phyloP scores from a whole-genome alignment of 2,329 filamentous ascomycete genomes.

The Zasmidium cellare region DNA sequence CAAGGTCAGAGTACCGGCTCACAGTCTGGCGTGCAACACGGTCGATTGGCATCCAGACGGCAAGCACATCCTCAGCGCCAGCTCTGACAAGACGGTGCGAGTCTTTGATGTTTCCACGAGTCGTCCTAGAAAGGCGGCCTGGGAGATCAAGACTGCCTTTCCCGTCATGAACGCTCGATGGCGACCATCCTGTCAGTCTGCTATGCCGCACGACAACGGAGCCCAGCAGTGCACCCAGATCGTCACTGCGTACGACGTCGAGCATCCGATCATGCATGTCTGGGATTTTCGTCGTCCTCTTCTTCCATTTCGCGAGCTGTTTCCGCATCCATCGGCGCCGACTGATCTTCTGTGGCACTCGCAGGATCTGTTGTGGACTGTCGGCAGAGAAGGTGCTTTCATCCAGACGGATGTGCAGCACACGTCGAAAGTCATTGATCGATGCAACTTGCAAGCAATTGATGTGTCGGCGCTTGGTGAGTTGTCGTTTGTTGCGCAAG shows the following conservation, averaged over 20 bases:
- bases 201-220: constrained; percentile 52
- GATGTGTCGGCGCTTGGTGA: constrained; percentile 60
- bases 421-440: constrained; percentile 59
- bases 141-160: constrained; percentile 61
- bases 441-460: constrained; percentile 57
- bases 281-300: constrained; percentile 65
- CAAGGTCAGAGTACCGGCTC: constrained; percentile 61
- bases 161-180: constrained; percentile 63
- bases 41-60: constrained; percentile 70
- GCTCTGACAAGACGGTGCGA: constrained; percentile 62
- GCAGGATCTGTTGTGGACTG: constrained; percentile 65
- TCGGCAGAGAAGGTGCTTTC: constrained; percentile 61
- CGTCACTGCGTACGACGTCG: constrained; percentile 62
- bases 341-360: constrained; percentile 65
- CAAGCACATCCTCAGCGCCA: constrained; percentile 63
- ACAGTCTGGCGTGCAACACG: constrained; percentile 57
- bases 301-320: constrained; percentile 63
- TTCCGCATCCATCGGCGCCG: constrained; percentile 55
- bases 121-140: constrained; percentile 59
- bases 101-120: constrained; percentile 64
- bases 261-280: constrained; percentile 61
- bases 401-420: constrained; percentile 64
- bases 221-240: constrained; percentile 63
- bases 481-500: constrained; percentile 56
- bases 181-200: constrained; percentile 60